Evolutionary conservation across 2,329 filamentous ascomycete genomes (phyloP).

Genomic region (Botrytis fragariae): DNA sequence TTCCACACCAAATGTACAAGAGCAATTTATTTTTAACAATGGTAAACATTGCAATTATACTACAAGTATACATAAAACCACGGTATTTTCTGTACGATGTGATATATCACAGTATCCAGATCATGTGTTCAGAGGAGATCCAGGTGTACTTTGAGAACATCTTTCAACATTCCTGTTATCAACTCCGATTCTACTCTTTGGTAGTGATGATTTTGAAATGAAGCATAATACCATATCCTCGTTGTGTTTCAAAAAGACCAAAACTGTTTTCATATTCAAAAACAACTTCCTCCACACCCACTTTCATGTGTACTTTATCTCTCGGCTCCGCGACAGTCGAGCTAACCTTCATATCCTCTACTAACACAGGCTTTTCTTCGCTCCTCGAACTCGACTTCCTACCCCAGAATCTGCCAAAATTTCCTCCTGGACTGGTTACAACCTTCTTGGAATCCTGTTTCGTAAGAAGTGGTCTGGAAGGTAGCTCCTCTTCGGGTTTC

Average conservation of each 20-base stretch:
- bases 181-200: neutral
- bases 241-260: constrained; percentile 50
- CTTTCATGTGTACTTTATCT: constrained; percentile 30
- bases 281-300: constrained; percentile 45
- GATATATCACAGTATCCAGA: too few relatives aligned
- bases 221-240: constrained; percentile 34
- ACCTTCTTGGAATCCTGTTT: neutral
- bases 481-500: constrained; percentile 24
- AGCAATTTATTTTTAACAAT: too few relatives aligned
- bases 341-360: constrained; percentile 6
- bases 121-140: too few relatives aligned
- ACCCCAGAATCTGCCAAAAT: constrained; percentile 25
- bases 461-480: constrained; percentile 21
- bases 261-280: constrained; percentile 69
- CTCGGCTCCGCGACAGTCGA: constrained; percentile 2
- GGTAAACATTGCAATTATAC: too few relatives aligned
- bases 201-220: constrained; percentile 23
- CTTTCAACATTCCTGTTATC: neutral
- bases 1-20: too few relatives aligned
- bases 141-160: too few relatives aligned
- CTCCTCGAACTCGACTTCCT: constrained; percentile 25
- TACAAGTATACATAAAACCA: too few relatives aligned
- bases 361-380: neutral
- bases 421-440: neutral
- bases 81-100: too few relatives aligned